phyloP scores from a whole-genome alignment of 208 protist species.

The Wallacemonas rigidus region DNA sequence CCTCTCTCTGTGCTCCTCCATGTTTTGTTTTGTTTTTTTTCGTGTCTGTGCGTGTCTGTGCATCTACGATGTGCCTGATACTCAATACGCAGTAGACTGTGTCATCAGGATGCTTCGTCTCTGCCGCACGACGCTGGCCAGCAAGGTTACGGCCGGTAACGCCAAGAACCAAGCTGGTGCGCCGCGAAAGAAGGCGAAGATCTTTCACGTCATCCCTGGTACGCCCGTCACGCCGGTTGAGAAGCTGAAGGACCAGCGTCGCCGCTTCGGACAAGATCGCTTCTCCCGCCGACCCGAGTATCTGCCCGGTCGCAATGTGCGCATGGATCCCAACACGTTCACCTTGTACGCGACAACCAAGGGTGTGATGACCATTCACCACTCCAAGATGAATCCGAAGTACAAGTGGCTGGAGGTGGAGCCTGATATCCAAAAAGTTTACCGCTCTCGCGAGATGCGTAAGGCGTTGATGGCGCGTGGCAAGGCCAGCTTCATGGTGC shows the following conservation, averaged over 20 bases:
- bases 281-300: slow-evolving; percentile 79
- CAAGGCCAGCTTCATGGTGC: slow-evolving; percentile 48
- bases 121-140: slow-evolving; percentile 33
- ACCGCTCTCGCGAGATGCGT: slow-evolving; percentile 61
- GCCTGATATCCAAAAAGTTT: slow-evolving; percentile 86
- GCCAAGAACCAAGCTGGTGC: slow-evolving; percentile 79
- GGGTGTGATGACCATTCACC: slow-evolving; percentile 77
- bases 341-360: slow-evolving; percentile 81
- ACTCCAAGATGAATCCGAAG: slow-evolving; percentile 61
- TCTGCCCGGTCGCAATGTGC: slow-evolving; percentile 69
- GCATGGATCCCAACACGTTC: slow-evolving; percentile 82
- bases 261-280: slow-evolving; percentile 75
- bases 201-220: slow-evolving; percentile 77
- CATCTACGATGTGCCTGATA: neutral
- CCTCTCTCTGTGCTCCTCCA: slow-evolving; percentile 16
- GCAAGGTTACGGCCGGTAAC: slow-evolving; percentile 83
- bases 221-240: slow-evolving; percentile 77
- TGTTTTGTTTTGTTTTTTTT: neutral
- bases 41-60: neutral
- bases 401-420: slow-evolving; percentile 89
- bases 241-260: slow-evolving; percentile 81
- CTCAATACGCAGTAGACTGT: neutral
- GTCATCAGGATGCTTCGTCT: slow-evolving; percentile 49
- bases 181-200: slow-evolving; percentile 57
- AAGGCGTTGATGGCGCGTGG: slow-evolving; percentile 42